These are phyloP conservation scores for Aspergillus japonicus DNA, from an alignment of 2,329 filamentous ascomycete genomes.

Conservation along the genomic window DNA sequence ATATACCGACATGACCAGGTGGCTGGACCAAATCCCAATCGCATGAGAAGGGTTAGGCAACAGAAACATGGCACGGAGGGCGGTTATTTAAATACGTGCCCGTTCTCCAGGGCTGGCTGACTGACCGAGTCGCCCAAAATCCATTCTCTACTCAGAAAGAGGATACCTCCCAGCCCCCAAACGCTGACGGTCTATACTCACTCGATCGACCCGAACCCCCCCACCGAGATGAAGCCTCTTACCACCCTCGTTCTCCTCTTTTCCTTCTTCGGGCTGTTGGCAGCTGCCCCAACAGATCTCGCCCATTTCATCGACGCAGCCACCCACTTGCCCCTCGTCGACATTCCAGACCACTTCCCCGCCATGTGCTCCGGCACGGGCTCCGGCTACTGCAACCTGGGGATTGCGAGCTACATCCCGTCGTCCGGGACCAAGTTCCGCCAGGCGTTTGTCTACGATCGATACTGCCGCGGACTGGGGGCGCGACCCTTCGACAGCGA, in stretches of 20 bases:
- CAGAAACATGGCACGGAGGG: background rate
- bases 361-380: constrained; percentile 1
- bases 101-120: background rate
- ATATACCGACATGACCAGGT: background rate
- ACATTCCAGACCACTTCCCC: background rate
- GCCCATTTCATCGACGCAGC: background rate
- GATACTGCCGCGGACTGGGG: background rate
- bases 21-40: background rate
- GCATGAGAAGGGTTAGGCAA: background rate
- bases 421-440: background rate
- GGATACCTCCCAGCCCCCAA: background rate
- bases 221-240: background rate
- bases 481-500: background rate
- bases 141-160: too few relatives aligned
- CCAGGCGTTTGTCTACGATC: constrained; percentile 1
- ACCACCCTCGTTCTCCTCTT: background rate
- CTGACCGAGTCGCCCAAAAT: too few relatives aligned
- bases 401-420: background rate
- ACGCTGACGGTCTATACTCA: background rate
- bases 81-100: background rate
- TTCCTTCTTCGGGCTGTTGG: background rate
- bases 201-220: background rate
- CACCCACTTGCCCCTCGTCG: background rate
- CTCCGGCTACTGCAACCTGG: constrained; percentile 1
- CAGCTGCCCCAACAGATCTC: background rate